Base-by-base conservation (phyloP, 2,329 filamentous ascomycete species). In the Aspergillus aculeatus region DNA sequence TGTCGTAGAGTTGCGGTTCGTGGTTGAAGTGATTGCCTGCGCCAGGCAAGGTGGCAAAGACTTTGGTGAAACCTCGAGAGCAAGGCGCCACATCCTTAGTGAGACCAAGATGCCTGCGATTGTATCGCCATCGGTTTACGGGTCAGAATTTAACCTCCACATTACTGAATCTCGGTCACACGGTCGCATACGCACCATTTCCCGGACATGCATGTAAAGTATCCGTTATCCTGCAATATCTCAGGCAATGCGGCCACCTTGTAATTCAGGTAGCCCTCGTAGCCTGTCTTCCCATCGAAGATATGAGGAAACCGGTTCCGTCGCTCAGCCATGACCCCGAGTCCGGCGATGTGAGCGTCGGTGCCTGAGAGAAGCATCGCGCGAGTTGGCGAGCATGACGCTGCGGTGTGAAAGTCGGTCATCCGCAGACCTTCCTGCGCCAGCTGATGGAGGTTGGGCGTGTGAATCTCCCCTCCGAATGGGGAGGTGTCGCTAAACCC, bases 161-260 rank as follows among this genome's bases (percentile, higher is more conserved):
- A 26, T 26, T 26, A 26, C 24, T 7, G 24, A 26, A 26, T 26
- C 24, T 26, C 24, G 24, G 24, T 26, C 6, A 26, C 24, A 26
- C 24, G 24, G 6, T 26, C 24, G 24, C 24, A 26, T 7, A 26
- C 24, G 24, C 24, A 26, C 85, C 85, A 88, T 68, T 88, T 88
- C 0, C 86, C 85, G 5, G 83, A 76, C 81, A 88, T 86, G 5
- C 86, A 64, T 1, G 85, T 88, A 52, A 82, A 77, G 68, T 88
- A 88, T 14, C 85, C 85, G 0, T 76, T 80, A 61, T 87, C 85
- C 4, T 77, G 80, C 5, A 88, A 76, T 2, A 88, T 67, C 68
- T 88, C 85, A 2, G 84, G 83, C 14, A 87, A 72, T 5, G 84
- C 81, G 1, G 78, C 86, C 2, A 88, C 85, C 1, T 79, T 76